A percentile compares a stretch with the other conserved stretches of the same genome.
Conservation (phyloP, 352 stramenopile genomes). For the Phytophthora pini region DNA sequence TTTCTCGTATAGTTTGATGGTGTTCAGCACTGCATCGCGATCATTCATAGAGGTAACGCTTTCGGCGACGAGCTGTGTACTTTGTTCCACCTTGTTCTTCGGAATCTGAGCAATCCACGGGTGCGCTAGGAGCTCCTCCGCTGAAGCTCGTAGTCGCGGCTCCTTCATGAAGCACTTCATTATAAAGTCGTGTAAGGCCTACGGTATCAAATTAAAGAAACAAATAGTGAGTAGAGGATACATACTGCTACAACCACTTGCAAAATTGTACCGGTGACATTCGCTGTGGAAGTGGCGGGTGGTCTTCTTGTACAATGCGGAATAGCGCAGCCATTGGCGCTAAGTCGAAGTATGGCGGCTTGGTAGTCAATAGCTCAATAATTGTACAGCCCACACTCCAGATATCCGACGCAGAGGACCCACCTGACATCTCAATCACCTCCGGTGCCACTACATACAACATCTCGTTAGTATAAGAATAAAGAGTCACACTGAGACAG, state of each 20-base stretch:
- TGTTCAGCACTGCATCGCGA: conserved; percentile 84
- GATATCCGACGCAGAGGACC: conserved; percentile 93
- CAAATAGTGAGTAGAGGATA: not conserved
- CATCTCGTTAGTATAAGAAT: not conserved
- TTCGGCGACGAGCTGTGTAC: conserved; percentile 78
- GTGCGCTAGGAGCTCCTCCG: conserved; percentile 86
- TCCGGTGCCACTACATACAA: conserved; percentile 90
- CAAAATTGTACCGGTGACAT: conserved; percentile 72
- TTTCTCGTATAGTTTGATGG: conserved; percentile 86
- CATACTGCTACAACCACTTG: not conserved
- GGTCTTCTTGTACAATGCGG: conserved; percentile 94
- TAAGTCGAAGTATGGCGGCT: conserved; percentile 94
- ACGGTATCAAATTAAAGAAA: not conserved
- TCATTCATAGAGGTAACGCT: conserved; percentile 81
- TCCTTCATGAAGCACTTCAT: conserved; percentile 95
- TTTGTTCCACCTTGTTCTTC: conserved; percentile 90
- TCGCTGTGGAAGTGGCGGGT: conserved; percentile 89
- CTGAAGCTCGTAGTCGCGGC: conserved; percentile 77
- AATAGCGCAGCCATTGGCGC: conserved; percentile 92
- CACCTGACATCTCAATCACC: conserved; percentile 95
- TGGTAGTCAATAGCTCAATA: conserved; percentile 93
- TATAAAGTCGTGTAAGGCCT: conserved; percentile 92
- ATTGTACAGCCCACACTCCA: conserved; percentile 96
- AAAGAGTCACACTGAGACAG: not conserved
- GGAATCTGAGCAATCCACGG: conserved; percentile 92